phyloP scores from a whole-genome alignment of 345 rosid genomes.

The Gossypium australe region DNA sequence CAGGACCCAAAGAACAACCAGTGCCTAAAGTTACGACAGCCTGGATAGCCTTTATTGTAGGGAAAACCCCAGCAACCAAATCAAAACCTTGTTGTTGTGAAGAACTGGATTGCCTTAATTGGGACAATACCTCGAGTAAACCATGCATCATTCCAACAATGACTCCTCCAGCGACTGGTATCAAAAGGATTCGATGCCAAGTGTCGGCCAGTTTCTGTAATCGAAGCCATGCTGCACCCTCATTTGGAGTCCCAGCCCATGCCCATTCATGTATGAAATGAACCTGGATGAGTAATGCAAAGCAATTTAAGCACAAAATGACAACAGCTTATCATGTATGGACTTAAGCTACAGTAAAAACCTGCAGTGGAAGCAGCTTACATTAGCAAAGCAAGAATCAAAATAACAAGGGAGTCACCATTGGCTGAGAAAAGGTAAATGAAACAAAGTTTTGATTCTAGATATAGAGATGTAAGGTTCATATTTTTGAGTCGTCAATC shows the following conservation, averaged over 20 bases:
- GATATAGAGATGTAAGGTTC: not conserved
- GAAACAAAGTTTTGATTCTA: not conserved
- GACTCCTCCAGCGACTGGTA: slow-evolving; percentile 91
- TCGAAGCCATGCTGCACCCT: slow-evolving; percentile 96
- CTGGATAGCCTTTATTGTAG: slow-evolving; percentile 88
- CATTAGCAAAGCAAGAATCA: not conserved
- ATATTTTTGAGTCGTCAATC: not conserved
- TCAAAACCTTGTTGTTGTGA: slow-evolving; percentile 71
- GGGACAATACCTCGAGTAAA: slow-evolving; percentile 76
- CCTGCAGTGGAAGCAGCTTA: not conserved
- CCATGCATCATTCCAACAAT: slow-evolving; percentile 99
- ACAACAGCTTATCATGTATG: not conserved
- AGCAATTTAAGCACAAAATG: not conserved
- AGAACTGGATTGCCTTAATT: slow-evolving; percentile 67
- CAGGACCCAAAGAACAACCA: slow-evolving; percentile 95
- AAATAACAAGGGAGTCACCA: not conserved
- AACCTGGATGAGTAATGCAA: slow-evolving; percentile 44
- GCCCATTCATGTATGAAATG: slow-evolving; percentile 95
- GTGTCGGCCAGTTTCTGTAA: slow-evolving; percentile 78
- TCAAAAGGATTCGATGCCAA: slow-evolving; percentile 91
- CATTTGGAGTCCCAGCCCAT: slow-evolving; percentile 97
- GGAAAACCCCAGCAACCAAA: slow-evolving; percentile 78
- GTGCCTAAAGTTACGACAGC: slow-evolving; percentile 94
- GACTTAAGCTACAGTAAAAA: not conserved
- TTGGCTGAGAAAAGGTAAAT: too few relatives aligned